Evolutionary conservation across 768 basidiomycete species (phyloP).

Genomic region (Rubroboletus satanas): DNA sequence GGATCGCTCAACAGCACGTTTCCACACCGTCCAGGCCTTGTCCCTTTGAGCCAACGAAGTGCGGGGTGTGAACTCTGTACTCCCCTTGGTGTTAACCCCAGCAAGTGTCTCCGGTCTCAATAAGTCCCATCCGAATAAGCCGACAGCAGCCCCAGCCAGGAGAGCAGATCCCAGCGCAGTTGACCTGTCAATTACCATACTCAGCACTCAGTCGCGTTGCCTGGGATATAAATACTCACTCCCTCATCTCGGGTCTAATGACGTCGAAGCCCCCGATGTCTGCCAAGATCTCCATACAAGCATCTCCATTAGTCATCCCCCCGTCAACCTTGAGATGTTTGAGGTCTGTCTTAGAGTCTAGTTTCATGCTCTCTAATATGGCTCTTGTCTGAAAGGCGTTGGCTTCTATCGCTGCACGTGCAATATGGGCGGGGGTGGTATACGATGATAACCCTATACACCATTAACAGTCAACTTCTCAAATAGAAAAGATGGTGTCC

Average conservation of each 20-base stretch:
- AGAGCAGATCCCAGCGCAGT: conserved; percentile 95
- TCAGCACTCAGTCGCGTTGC: neutral
- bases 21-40: conserved; percentile 77
- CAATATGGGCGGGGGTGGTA: conserved; percentile 90
- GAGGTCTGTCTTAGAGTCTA: conserved; percentile 78
- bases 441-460: conserved; percentile 69
- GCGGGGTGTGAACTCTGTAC: conserved; percentile 60
- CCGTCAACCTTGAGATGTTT: conserved; percentile 93
- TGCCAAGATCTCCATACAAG: conserved; percentile 82
- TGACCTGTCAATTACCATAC: conserved; percentile 48
- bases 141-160: conserved; percentile 84
- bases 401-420: conserved; percentile 92
- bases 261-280: conserved; percentile 92
- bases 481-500: neutral
- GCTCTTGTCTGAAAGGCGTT: conserved; percentile 95
- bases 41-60: conserved; percentile 51
- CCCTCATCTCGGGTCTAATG: conserved; percentile 92
- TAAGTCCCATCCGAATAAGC: conserved; percentile 91
- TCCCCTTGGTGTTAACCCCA: conserved; percentile 86
- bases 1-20: conserved; percentile 81
- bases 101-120: conserved; percentile 74
- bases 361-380: conserved; percentile 91
- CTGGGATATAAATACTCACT: conserved; percentile 49
- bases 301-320: conserved; percentile 94
- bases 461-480: neutral